A percentile compares a stretch with the other conserved stretches of the same genome.
These are phyloP conservation scores for Pseudocercospora pini-densiflorae DNA, from an alignment of 2,329 filamentous ascomycete genomes.

Conservation along the genomic window DNA sequence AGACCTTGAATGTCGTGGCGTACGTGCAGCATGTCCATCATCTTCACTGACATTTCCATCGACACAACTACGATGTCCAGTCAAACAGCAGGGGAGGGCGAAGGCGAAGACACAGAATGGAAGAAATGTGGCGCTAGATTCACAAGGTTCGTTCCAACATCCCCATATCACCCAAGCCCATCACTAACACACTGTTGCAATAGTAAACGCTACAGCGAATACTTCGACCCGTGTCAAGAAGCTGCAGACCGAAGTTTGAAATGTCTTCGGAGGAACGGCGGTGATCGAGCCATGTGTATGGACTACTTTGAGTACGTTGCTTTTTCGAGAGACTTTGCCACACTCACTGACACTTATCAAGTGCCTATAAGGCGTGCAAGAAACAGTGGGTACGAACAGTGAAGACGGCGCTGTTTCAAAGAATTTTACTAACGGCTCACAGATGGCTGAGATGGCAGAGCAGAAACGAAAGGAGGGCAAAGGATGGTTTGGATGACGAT, in stretches of 20 bases:
- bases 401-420: constrained; percentile 13
- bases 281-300: constrained; percentile 84
- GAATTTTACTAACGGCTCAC: constrained; percentile 9
- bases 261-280: constrained; percentile 86
- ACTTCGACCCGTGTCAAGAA: constrained; percentile 94
- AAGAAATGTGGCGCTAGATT: constrained; percentile 45
- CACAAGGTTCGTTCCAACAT: constrained; percentile 41
- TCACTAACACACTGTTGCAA: neutral
- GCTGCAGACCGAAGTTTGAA: constrained; percentile 82
- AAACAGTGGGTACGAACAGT: constrained; percentile 80
- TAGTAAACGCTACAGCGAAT: constrained; percentile 88
- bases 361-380: constrained; percentile 93
- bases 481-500: constrained; percentile 33
- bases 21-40: neutral
- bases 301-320: constrained; percentile 89
- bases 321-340: neutral
- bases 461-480: constrained; percentile 46
- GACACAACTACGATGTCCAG: neutral
- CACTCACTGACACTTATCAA: constrained; percentile 44
- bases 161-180: neutral
- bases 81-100: neutral
- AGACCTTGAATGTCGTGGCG: neutral
- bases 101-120: constrained; percentile 32
- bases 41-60: neutral
- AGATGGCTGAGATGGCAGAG: constrained; percentile 54